Evolutionary conservation across 805 yeast genomes (phyloP).

Genomic region (Blastobotrys attinorum): DNA sequence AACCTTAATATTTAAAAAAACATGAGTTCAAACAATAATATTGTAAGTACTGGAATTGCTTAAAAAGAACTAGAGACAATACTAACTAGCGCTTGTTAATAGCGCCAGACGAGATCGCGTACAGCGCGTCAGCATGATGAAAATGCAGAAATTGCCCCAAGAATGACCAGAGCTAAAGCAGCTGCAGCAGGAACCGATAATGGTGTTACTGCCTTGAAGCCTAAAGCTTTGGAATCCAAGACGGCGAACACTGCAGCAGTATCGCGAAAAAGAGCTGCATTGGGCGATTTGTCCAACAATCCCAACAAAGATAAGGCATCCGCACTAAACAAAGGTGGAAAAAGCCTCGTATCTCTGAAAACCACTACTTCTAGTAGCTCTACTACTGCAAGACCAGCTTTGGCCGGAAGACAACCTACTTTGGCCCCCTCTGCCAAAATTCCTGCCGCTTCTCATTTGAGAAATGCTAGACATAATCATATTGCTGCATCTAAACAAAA

Average conservation of each 20-base stretch:
- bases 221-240: conserved; percentile 5
- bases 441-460: background rate
- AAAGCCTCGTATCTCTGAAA: background rate
- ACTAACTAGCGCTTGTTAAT: too few species aligned
- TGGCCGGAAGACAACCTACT: background rate
- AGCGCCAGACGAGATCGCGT: conserved; percentile 12
- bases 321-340: background rate
- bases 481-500: background rate
- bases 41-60: too few species aligned
- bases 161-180: conserved; percentile 14
- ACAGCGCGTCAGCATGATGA: conserved; percentile 8
- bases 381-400: background rate
- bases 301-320: conserved; percentile 17
- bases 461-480: background rate
- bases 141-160: conserved; percentile 5
- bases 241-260: conserved; percentile 4
- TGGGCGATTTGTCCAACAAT: conserved; percentile 28
- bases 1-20: too few species aligned
- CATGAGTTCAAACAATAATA: too few species aligned
- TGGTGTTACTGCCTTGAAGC: too few species aligned
- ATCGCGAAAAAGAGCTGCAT: conserved; percentile 27
- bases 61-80: too few species aligned
- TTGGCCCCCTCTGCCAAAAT: background rate
- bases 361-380: background rate
- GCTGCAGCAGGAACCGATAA: conserved; percentile 9